Conservation (phyloP, 306 rosid genomes). For the Aeschynomene evenia region DNA sequence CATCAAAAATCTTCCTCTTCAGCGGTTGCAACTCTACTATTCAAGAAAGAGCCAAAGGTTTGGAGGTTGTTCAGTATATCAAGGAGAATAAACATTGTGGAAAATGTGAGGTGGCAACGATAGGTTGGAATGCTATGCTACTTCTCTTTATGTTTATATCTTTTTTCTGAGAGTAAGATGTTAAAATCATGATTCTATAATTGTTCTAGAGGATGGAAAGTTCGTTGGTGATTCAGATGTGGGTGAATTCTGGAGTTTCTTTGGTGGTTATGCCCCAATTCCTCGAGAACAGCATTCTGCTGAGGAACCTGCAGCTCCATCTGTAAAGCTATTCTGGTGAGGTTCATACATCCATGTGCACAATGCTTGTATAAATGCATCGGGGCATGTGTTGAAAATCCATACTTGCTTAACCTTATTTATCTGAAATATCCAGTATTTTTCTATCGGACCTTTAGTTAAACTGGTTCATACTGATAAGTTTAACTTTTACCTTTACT, state of each 20-base stretch:
- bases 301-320: conserved; percentile 45
- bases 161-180: conserved; percentile 9
- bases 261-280: conserved; percentile 97
- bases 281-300: conserved; percentile 69
- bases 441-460: neutral
- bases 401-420: conserved; percentile 20
- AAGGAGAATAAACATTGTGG: conserved; percentile 80
- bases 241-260: conserved; percentile 97
- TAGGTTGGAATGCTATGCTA: conserved; percentile 62
- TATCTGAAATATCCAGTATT: neutral
- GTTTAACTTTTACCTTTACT: neutral
- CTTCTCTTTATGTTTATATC: conserved; percentile 2
- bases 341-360: conserved; percentile 24
- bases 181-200: conserved; percentile 25
- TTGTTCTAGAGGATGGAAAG: conserved; percentile 91
- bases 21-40: conserved; percentile 90
- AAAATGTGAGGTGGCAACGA: conserved; percentile 79
- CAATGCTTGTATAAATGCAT: conserved; percentile 15
- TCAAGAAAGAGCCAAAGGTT: conserved; percentile 94
- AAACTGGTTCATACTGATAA: neutral
- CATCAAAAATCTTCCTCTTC: conserved; percentile 82
- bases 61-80: conserved; percentile 91
- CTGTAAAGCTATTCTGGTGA: conserved; percentile 65
- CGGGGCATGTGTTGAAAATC: neutral
- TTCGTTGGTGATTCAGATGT: conserved; percentile 92